These are phyloP conservation scores for Ophiostoma angusticollis DNA, from an alignment of 2,329 filamentous ascomycete species.

Conservation along the genomic window DNA sequence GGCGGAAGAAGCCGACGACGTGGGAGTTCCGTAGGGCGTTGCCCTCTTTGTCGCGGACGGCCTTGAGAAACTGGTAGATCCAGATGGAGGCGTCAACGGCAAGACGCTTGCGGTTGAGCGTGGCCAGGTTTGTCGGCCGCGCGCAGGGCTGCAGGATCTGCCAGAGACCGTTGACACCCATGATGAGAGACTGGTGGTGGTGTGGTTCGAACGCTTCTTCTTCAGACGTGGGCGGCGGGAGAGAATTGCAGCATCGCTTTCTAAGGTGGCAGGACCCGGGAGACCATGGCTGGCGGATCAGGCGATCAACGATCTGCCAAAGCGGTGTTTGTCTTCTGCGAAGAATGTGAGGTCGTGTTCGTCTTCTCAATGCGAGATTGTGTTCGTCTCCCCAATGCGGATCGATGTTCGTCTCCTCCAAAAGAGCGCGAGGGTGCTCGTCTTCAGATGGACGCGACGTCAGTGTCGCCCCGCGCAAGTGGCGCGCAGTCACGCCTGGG, in stretches of 20 bases:
- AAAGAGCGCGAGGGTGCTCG: no score
- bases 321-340: no score
- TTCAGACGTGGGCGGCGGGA: no score
- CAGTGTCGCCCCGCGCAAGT: slow-evolving; percentile 7
- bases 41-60: slow-evolving; percentile 94
- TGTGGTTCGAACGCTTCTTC: no score
- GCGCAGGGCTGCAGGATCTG: slow-evolving; percentile 90
- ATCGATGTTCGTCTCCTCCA: no score
- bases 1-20: slow-evolving; percentile 92
- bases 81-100: slow-evolving; percentile 97
- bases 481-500: slow-evolving; percentile 14
- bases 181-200: slow-evolving; percentile 35
- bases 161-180: slow-evolving; percentile 99
- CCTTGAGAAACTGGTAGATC: slow-evolving; percentile 99
- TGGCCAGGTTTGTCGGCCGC: slow-evolving; percentile 89
- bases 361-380: no score
- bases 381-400: no score
- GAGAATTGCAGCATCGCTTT: slow-evolving; percentile 1
- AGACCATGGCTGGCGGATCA: slow-evolving; percentile 1
- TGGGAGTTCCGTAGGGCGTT: slow-evolving; percentile 94
- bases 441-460: background rate
- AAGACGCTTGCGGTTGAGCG: slow-evolving; percentile 88
- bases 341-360: no score
- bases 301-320: no score
- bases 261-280: background rate